Percentiles rank a stretch among this genome's conserved stretches.
phyloP scores from a whole-genome alignment of 179 eudicot genomes.

The Silene noctiflora region DNA sequence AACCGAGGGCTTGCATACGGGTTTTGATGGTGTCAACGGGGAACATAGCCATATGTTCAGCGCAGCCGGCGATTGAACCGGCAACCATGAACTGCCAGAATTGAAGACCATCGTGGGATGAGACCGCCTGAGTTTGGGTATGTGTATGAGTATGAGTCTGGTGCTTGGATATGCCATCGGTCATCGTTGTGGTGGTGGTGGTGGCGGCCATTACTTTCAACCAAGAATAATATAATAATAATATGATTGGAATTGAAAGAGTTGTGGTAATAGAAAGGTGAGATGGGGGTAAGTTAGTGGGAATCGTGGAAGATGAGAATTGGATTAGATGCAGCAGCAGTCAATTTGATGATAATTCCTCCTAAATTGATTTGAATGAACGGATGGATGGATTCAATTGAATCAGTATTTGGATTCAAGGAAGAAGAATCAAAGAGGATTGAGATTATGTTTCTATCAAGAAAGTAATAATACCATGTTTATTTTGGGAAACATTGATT shows the following conservation, averaged over 20 bases:
- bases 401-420: too few species aligned
- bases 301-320: neutral
- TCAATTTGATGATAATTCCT: neutral
- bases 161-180: neutral
- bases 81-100: constrained; percentile 89
- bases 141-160: neutral
- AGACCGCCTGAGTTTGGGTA: neutral
- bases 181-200: neutral
- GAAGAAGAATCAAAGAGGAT: too few species aligned
- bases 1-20: constrained; percentile 81
- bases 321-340: neutral
- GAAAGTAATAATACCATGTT: too few species aligned
- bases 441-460: too few species aligned
- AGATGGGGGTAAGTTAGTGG: neutral
- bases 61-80: constrained; percentile 79
- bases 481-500: too few species aligned
- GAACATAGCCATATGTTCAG: constrained; percentile 92
- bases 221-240: too few species aligned
- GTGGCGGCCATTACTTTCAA: neutral
- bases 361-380: neutral
- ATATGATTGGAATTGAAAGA: neutral
- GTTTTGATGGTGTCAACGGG: constrained; percentile 84
- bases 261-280: neutral
- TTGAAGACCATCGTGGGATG: constrained; percentile 59
- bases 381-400: neutral